These are phyloP conservation scores for Magnusiomyces tetraspermus DNA, from an alignment of 1,139 yeast genomes.

Conservation along the genomic window DNA sequence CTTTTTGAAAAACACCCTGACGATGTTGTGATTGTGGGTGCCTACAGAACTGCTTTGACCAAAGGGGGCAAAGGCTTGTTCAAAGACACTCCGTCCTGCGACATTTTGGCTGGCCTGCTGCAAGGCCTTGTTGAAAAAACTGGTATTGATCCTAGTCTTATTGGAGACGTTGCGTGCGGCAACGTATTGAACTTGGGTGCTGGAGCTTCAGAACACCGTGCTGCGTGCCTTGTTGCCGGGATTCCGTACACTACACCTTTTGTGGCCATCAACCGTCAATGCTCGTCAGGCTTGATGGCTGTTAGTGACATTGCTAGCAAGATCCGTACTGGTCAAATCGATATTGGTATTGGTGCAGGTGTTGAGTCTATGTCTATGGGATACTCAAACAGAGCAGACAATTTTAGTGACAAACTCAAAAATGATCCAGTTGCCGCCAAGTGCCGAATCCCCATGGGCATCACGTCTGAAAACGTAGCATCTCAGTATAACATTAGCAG, in stretches of 20 bases:
- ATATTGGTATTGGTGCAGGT: slow-evolving; percentile 84
- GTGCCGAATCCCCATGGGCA: slow-evolving; percentile 86
- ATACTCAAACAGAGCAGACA: no score
- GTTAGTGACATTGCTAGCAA: slow-evolving; percentile 83
- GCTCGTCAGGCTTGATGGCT: slow-evolving; percentile 90
- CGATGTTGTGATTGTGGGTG: slow-evolving; percentile 79
- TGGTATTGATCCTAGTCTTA: slow-evolving; percentile 51
- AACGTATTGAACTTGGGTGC: slow-evolving; percentile 86
- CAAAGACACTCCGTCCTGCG: slow-evolving; percentile 69
- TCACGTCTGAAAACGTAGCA: slow-evolving; percentile 73
- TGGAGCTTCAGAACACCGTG: slow-evolving; percentile 83
- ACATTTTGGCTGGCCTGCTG: slow-evolving; percentile 55
- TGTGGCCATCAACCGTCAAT: slow-evolving; percentile 80
- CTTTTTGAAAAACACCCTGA: slow-evolving; percentile 59
- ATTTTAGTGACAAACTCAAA: slow-evolving; percentile 46
- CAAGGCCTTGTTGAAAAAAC: slow-evolving; percentile 49
- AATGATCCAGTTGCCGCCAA: slow-evolving; percentile 44
- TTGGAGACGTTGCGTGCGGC: slow-evolving; percentile 81
- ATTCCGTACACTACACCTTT: slow-evolving; percentile 64
- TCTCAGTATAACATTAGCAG: slow-evolving; percentile 35
- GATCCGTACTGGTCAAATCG: slow-evolving; percentile 79
- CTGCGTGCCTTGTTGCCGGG: slow-evolving; percentile 70
- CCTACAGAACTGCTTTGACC: slow-evolving; percentile 83
- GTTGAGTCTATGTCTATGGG: slow-evolving; percentile 85
- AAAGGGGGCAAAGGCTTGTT: slow-evolving; percentile 78